Conservation (phyloP, 768 basidiomycete species). For the Pluteus cervinus region DNA sequence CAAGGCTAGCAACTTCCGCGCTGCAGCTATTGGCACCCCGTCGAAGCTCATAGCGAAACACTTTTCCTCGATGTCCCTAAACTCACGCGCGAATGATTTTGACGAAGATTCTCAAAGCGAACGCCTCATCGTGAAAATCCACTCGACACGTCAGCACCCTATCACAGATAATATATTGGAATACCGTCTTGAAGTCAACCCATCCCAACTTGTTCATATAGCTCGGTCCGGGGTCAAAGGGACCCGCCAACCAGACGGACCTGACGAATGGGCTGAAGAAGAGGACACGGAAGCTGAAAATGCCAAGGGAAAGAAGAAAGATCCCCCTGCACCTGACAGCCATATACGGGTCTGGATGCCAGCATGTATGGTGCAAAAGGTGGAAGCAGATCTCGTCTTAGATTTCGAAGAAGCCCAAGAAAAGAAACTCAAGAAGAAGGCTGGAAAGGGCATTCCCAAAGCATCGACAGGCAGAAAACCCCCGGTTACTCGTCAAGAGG, state of each 20-base stretch:
- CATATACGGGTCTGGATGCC: constrained; percentile 77
- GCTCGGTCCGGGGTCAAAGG: constrained; percentile 66
- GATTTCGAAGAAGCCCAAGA: constrained; percentile 48
- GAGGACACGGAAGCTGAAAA: constrained; percentile 42
- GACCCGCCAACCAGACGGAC: constrained; percentile 39
- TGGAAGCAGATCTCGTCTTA: constrained; percentile 58
- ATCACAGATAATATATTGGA: constrained; percentile 70
- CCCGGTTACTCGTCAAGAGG: constrained; percentile 12
- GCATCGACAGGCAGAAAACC: too few species aligned
- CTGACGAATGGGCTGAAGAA: constrained; percentile 42
- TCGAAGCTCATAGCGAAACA: constrained; percentile 51
- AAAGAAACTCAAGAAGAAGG: constrained; percentile 45
- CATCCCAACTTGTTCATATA: constrained; percentile 56
- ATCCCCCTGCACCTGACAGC: constrained; percentile 44
- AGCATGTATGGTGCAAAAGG: constrained; percentile 66
- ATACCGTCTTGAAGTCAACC: constrained; percentile 75
- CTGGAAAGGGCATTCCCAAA: constrained; percentile 38
- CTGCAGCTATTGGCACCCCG: constrained; percentile 34
- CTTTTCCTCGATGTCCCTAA: constrained; percentile 41
- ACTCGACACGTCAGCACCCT: constrained; percentile 56
- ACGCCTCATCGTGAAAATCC: constrained; percentile 58
- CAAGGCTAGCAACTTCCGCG: constrained; percentile 20
- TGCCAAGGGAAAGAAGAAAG: constrained; percentile 27
- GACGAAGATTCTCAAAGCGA: constrained; percentile 32
- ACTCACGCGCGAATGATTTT: constrained; percentile 17